These are phyloP conservation scores for Oenanthe javanica DNA, from an alignment of 140 eudicot genomes.

Conservation along the genomic window DNA sequence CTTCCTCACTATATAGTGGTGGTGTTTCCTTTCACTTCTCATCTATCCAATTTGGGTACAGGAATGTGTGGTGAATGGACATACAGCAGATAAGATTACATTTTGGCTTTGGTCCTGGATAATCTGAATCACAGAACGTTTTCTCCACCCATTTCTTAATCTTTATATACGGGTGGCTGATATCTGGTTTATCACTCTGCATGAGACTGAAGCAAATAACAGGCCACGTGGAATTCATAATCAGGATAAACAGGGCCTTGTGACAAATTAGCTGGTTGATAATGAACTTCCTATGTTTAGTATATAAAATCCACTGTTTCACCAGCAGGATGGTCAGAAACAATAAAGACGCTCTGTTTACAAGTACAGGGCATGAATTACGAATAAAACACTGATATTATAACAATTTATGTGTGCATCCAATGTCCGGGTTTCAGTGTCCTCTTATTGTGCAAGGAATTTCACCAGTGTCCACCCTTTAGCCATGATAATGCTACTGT, in stretches of 20 bases:
- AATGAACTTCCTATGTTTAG: neutral
- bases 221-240: neutral
- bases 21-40: neutral
- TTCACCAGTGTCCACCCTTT: neutral
- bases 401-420: neutral
- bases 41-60: conserved; percentile 13
- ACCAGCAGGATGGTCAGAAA: neutral
- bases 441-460: neutral
- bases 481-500: neutral
- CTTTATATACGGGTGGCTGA: neutral
- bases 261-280: neutral
- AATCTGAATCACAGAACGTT: conserved; percentile 35
- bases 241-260: neutral
- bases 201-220: neutral
- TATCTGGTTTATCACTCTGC: conserved; percentile 4
- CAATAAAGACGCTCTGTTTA: neutral
- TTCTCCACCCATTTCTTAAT: conserved; percentile 2
- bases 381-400: neutral
- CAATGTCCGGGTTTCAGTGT: neutral
- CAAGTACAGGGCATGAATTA: neutral
- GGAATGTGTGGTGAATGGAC: conserved; percentile 52
- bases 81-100: conserved; percentile 52
- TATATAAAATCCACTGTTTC: neutral
- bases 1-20: conserved; percentile 19
- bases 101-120: conserved; percentile 29